Percentiles rank a stretch among this genome's conserved stretches.
phyloP scores from a whole-genome alignment of 345 rosid genomes.

The Reutealis trisperma region DNA sequence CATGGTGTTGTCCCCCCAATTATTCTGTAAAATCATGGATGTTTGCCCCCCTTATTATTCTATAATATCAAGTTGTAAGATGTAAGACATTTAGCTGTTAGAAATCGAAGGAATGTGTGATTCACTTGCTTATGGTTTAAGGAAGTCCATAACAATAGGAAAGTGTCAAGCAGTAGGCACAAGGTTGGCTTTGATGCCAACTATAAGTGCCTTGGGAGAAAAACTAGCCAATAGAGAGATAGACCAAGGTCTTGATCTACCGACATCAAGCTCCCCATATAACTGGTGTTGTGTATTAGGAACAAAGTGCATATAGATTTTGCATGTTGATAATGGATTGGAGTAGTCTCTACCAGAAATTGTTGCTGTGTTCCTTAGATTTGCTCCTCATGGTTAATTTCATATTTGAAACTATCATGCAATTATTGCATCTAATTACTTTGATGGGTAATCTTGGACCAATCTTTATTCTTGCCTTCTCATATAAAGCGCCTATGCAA shows the following conservation, averaged over 20 bases:
- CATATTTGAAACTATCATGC: background rate
- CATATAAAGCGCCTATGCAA: conserved; percentile 5
- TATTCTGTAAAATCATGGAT: background rate
- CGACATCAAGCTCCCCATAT: background rate
- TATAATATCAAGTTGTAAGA: background rate
- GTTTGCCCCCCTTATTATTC: background rate
- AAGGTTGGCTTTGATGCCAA: background rate
- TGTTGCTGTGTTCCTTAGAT: background rate
- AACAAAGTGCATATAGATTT: background rate
- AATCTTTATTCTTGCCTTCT: background rate
- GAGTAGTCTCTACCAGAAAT: background rate
- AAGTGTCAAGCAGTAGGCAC: background rate
- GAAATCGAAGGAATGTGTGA: background rate
- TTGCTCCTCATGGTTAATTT: background rate
- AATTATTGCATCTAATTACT: background rate
- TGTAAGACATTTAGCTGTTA: background rate
- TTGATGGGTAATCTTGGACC: background rate
- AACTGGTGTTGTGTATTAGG: background rate
- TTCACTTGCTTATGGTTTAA: background rate
- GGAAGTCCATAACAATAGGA: background rate
- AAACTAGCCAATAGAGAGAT: no score
- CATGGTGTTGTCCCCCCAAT: background rate
- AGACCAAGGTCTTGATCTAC: no score
- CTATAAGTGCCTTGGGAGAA: background rate
- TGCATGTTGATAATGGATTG: background rate